phyloP scores from a whole-genome alignment of 441 rosid species.

The Pelargonium myrrhifolium region DNA sequence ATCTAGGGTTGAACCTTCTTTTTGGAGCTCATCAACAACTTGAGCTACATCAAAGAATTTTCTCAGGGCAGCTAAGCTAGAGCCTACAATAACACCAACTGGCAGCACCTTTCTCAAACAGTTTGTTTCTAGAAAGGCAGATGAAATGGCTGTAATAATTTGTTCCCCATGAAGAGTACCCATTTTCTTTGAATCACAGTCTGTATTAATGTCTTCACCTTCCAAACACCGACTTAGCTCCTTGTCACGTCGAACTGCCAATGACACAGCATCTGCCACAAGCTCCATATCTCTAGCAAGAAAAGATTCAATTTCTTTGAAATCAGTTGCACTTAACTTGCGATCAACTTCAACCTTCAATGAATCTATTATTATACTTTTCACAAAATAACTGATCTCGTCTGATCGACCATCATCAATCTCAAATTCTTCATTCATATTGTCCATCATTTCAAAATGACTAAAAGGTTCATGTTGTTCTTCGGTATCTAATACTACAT shows the following conservation, averaged over 20 bases:
- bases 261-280: conserved; percentile 64
- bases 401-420: conserved; percentile 27
- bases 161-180: conserved; percentile 56
- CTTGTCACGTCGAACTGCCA: conserved; percentile 37
- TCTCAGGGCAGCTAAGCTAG: conserved; percentile 86
- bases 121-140: conserved; percentile 57
- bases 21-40: conserved; percentile 25
- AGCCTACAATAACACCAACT: conserved; percentile 76
- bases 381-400: conserved; percentile 49
- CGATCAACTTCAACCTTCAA: conserved; percentile 75
- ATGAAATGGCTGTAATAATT: conserved; percentile 58
- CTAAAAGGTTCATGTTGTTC: conserved; percentile 36
- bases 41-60: conserved; percentile 55
- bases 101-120: conserved; percentile 72
- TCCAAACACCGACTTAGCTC: conserved; percentile 33
- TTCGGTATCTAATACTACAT: conserved; percentile 53
- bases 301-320: conserved; percentile 47
- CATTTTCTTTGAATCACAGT: conserved; percentile 35
- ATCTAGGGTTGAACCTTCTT: conserved; percentile 23
- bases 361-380: conserved; percentile 49
- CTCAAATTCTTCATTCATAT: conserved; percentile 28
- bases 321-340: conserved; percentile 48
- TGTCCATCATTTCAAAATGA: conserved; percentile 26
- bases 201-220: conserved; percentile 22
- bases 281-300: conserved; percentile 59